phyloP scores from a whole-genome alignment of 1,284 basidiomycete genomes.

The Thecaphora thlaspeos region DNA sequence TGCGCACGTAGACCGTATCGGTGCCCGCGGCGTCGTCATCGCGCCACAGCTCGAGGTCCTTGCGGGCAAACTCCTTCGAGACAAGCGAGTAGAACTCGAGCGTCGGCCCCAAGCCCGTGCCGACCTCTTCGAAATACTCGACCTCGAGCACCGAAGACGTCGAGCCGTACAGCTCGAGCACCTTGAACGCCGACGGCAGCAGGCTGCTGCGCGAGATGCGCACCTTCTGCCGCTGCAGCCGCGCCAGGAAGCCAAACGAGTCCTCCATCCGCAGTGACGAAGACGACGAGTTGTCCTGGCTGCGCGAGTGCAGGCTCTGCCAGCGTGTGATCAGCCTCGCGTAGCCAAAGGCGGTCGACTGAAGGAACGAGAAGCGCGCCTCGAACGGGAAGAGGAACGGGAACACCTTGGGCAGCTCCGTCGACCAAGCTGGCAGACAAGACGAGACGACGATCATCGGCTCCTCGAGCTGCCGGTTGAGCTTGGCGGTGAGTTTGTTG shows the following conservation, averaged over 20 bases:
- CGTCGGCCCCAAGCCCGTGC: conserved; percentile 96
- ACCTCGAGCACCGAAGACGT: conserved; percentile 91
- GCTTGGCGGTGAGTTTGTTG: conserved; percentile 95
- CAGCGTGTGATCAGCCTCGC: conserved; percentile 88
- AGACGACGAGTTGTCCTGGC: conserved; percentile 31
- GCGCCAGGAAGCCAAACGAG: conserved; percentile 83
- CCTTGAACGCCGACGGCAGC: conserved; percentile 94
- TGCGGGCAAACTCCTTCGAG: conserved; percentile 85
- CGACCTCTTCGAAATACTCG: conserved; percentile 98
- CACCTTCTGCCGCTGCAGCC: conserved; percentile 92
- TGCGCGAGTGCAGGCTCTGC: conserved; percentile 71
- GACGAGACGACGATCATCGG: conserved; percentile 97
- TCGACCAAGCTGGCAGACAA: conserved; percentile 93
- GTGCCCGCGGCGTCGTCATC: conserved; percentile 67
- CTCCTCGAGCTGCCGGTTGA: conserved; percentile 95
- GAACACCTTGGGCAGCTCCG: conserved; percentile 89
- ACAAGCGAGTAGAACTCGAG: conserved; percentile 95
- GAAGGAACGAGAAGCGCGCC: conserved; percentile 91
- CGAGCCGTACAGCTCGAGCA: conserved; percentile 89
- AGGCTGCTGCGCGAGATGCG: conserved; percentile 91
- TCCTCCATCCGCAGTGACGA: conserved; percentile 66
- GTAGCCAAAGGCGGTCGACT: conserved; percentile 96
- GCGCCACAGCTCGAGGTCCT: conserved; percentile 84
- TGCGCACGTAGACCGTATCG: conserved; percentile 51
- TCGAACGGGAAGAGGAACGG: conserved; percentile 98